These are phyloP conservation scores for Arabidopsis suecica DNA, from an alignment of 345 rosid species.

Conservation along the genomic window DNA sequence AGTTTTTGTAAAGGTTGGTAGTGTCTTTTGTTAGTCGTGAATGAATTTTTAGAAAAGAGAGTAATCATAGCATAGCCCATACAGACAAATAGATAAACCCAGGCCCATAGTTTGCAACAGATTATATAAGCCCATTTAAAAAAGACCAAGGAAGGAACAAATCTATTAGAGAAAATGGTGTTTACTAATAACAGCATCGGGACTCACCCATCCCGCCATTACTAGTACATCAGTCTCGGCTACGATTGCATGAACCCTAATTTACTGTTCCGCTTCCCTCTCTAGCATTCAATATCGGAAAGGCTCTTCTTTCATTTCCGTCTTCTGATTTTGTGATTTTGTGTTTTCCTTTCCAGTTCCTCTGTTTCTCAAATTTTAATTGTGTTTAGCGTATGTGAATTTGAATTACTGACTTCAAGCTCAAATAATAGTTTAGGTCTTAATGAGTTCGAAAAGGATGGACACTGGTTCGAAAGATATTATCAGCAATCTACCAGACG, in stretches of 20 bases:
- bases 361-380: background rate
- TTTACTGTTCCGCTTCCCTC: background rate
- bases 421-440: background rate
- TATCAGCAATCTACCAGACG: constrained; percentile 30
- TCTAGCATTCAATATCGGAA: background rate
- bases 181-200: background rate
- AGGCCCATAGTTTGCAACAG: background rate
- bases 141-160: too few species aligned
- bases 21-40: too few species aligned
- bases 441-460: constrained; percentile 17
- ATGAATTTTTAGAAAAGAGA: too few species aligned
- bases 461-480: constrained; percentile 10
- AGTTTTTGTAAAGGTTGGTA: too few species aligned
- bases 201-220: background rate
- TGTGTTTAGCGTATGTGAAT: background rate
- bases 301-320: background rate
- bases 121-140: background rate
- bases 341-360: background rate
- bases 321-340: background rate
- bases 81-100: background rate
- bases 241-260: background rate
- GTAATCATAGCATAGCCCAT: background rate
- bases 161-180: background rate
- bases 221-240: background rate
- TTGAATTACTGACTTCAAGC: background rate